Percentiles rank a stretch among this genome's conserved stretches.
Evolutionary conservation across 306 rosid species (phyloP).

Genomic region (Luffa aegyptiaca): DNA sequence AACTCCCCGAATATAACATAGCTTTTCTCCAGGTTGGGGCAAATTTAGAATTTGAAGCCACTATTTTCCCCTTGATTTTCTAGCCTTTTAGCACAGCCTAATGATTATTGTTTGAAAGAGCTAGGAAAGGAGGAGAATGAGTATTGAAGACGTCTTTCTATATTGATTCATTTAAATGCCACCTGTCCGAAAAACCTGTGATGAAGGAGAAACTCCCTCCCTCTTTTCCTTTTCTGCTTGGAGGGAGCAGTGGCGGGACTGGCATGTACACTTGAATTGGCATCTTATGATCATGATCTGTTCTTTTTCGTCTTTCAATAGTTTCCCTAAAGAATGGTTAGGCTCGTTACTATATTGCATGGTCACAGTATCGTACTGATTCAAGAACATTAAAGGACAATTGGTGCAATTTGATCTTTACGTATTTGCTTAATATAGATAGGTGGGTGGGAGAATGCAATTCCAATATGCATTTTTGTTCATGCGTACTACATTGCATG

Average conservation of each 20-base stretch:
- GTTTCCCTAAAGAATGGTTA: background rate
- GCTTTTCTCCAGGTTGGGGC: background rate
- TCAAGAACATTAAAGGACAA: background rate
- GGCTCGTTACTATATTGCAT: background rate
- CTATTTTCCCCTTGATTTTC: background rate
- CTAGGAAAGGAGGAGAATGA: background rate
- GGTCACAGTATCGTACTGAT: background rate
- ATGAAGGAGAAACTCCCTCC: background rate
- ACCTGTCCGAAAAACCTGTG: background rate
- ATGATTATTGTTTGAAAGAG: background rate
- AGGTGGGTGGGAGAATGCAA: background rate
- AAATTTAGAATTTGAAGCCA: background rate
- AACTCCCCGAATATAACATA: background rate
- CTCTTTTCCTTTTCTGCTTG: background rate
- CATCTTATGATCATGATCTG: background rate
- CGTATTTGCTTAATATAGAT: background rate
- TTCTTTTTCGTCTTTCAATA: background rate
- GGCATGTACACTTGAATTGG: background rate
- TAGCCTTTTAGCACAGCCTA: background rate
- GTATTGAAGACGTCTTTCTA: background rate
- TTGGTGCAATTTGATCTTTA: background rate
- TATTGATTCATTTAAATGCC: background rate
- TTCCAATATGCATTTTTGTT: background rate
- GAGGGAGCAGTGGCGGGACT: background rate
- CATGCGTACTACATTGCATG: background rate